Percentiles rank a stretch among this genome's conserved stretches.
phyloP scores from a whole-genome alignment of 2,329 filamentous ascomycete genomes.

The Hypoxylon sp. region DNA sequence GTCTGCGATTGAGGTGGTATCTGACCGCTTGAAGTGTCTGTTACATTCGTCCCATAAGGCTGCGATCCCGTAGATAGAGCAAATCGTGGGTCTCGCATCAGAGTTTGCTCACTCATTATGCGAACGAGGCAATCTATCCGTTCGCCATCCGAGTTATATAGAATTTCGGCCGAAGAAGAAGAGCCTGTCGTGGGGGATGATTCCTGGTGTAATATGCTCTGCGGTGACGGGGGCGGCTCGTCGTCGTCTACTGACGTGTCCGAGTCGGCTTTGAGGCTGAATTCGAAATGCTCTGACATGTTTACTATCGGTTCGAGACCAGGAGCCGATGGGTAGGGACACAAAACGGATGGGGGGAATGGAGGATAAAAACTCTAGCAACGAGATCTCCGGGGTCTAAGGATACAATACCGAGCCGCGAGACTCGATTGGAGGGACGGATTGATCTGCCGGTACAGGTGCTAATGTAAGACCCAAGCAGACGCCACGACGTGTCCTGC shows the following conservation, averaged over 20 bases:
- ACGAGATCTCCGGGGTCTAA: slow-evolving; percentile 30
- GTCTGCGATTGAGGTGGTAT: slow-evolving; percentile 19
- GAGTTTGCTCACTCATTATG: slow-evolving; percentile 37
- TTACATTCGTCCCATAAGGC: neutral
- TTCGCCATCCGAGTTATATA: slow-evolving; percentile 7
- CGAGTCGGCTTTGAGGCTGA: slow-evolving; percentile 38
- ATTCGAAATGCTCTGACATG: slow-evolving; percentile 41
- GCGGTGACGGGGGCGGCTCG: slow-evolving; percentile 32
- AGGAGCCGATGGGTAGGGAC: slow-evolving; percentile 5
- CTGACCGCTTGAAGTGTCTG: slow-evolving; percentile 4
- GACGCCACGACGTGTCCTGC: slow-evolving; percentile 29
- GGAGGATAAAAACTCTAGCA: slow-evolving; percentile 17
- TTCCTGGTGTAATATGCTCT: slow-evolving; percentile 17
- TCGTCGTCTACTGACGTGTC: slow-evolving; percentile 34
- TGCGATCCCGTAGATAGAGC: neutral
- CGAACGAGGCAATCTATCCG: slow-evolving; percentile 34
- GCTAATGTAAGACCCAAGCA: slow-evolving; percentile 34
- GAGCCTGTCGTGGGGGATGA: slow-evolving; percentile 14
- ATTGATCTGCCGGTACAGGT: slow-evolving; percentile 32
- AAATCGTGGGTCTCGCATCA: slow-evolving; percentile 18
- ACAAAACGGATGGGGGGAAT: neutral
- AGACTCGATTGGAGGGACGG: slow-evolving; percentile 23
- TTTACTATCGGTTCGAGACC: too few relatives aligned
- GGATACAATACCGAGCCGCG: slow-evolving; percentile 19
- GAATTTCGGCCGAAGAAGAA: neutral